These are phyloP conservation scores for Fonsecaea nubica DNA, from an alignment of 2,329 filamentous ascomycete genomes.

Conservation along the genomic window DNA sequence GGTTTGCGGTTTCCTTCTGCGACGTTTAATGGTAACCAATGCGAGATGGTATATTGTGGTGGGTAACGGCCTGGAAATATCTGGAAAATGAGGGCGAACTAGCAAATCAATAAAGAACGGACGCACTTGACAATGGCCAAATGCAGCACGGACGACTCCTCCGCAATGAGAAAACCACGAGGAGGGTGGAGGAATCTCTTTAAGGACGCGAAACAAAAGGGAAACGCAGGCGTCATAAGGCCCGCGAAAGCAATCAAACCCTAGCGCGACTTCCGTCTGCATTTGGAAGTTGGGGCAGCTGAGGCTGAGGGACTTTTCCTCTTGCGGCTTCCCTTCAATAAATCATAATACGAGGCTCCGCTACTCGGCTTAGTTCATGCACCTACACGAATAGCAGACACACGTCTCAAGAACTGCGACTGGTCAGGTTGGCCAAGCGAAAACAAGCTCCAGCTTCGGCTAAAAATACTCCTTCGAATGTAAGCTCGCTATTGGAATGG, in stretches of 20 bases:
- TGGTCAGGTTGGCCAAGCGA: too few species aligned
- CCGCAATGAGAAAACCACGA: neutral
- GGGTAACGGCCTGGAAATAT: neutral
- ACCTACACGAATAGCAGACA: too few species aligned
- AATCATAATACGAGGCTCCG: too few species aligned
- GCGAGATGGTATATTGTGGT: neutral
- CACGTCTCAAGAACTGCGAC: too few species aligned
- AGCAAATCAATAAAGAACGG: slow-evolving; percentile 17
- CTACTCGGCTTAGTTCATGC: too few species aligned
- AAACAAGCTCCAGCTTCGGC: neutral
- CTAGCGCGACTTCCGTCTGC: neutral
- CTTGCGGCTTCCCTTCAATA: neutral
- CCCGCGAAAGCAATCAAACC: slow-evolving; percentile 4
- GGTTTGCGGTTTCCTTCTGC: neutral
- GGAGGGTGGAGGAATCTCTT: neutral
- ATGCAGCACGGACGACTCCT: slow-evolving; percentile 11
- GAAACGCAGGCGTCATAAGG: slow-evolving; percentile 7
- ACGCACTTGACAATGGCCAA: slow-evolving; percentile 10
- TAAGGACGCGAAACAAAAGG: neutral
- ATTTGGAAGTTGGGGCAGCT: neutral
- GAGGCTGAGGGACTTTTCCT: neutral
- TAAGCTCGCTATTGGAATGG: neutral
- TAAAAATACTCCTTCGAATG: neutral
- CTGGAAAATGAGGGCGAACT: neutral
- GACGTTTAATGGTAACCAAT: neutral